Evolutionary conservation across 2,329 filamentous ascomycete genomes (phyloP).

Genomic region (Lachnellula occidentalis): DNA sequence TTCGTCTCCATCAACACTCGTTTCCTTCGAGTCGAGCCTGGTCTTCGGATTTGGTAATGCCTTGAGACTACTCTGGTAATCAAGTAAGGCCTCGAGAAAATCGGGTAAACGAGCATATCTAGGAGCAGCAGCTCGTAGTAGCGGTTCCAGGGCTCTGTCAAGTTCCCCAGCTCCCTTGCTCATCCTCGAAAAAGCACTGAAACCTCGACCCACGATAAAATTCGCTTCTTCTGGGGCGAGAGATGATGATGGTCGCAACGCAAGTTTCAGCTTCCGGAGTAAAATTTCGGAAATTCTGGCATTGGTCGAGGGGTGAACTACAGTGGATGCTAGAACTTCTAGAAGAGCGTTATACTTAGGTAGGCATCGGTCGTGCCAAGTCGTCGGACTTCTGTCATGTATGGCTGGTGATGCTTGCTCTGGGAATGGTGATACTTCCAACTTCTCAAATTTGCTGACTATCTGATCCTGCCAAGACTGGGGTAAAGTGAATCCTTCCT

Average conservation of each 20-base stretch:
- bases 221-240: slow-evolving; percentile 58
- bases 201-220: slow-evolving; percentile 71
- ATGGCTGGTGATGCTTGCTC: slow-evolving; percentile 47
- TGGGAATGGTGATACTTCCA: slow-evolving; percentile 60
- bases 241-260: slow-evolving; percentile 55
- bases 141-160: slow-evolving; percentile 56
- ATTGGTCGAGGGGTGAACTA: slow-evolving; percentile 60
- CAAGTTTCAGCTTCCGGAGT: slow-evolving; percentile 59
- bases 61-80: slow-evolving; percentile 42
- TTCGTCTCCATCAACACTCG: slow-evolving; percentile 44
- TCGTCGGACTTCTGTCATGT: slow-evolving; percentile 56
- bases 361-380: slow-evolving; percentile 57
- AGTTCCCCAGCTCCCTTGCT: slow-evolving; percentile 51
- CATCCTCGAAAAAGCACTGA: slow-evolving; percentile 66
- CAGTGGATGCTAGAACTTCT: slow-evolving; percentile 54
- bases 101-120: slow-evolving; percentile 59
- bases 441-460: slow-evolving; percentile 59
- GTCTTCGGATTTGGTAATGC: slow-evolving; percentile 13
- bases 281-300: slow-evolving; percentile 61
- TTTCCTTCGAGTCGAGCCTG: slow-evolving; percentile 1
- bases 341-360: slow-evolving; percentile 65
- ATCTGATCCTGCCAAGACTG: slow-evolving; percentile 71
- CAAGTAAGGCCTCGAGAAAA: slow-evolving; percentile 59
- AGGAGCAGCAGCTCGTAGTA: slow-evolving; percentile 60
- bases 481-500: slow-evolving; percentile 51